Base-by-base conservation (phyloP, 2,329 filamentous ascomycete genomes). In the Knufia fluminis region DNA sequence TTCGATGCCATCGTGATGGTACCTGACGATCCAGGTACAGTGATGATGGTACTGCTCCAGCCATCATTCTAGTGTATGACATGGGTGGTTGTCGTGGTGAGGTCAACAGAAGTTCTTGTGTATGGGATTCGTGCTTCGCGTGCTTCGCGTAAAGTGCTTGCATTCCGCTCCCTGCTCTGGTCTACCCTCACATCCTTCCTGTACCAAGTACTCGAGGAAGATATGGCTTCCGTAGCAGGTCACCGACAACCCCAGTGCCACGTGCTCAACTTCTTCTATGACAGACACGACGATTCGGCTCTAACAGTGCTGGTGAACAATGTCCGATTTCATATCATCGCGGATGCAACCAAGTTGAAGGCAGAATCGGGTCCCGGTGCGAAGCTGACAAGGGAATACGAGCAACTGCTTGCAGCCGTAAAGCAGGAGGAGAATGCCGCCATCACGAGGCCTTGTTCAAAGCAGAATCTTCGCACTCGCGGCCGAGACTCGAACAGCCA, bases 211-310 rank as follows among this genome's bases (percentile, higher is more conserved):
- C 6, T 12, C 12, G 26, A 28, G 12, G 26, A 6, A 12, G 22
- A n/a, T 22, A 42, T 26, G 23, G 20, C 16, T 20, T 19, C 35
- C 14, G 35, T n/a, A 16, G 35, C 35, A n/a, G 39, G 39, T 42
- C 39, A 42, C 19, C 12, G 19, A 22, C n/a, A 42, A 8, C 48
- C 41, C 23, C 26, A 16, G 20, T 50, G 42, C 36, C 46, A 52
- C 24, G 14, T 49, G 20, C 40, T 52, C n/a, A 35, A 52, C 38
- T 52, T 52, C 46, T 49, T 44, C n/a, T 52, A 45, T 24, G 50
- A 52, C 26, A 38, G 49, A 8, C 10, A 39, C 9, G 46, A 52
- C 19, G 16, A 20, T 14, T 49, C 33, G 19, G 50, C 46, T 3
- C 35, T 52, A 8, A 52, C 50, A 24, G 39, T 28, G 2, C 39